Conservation (phyloP, 495 filamentous ascomycete genomes). For the Staphylotrichum longicolle region DNA sequence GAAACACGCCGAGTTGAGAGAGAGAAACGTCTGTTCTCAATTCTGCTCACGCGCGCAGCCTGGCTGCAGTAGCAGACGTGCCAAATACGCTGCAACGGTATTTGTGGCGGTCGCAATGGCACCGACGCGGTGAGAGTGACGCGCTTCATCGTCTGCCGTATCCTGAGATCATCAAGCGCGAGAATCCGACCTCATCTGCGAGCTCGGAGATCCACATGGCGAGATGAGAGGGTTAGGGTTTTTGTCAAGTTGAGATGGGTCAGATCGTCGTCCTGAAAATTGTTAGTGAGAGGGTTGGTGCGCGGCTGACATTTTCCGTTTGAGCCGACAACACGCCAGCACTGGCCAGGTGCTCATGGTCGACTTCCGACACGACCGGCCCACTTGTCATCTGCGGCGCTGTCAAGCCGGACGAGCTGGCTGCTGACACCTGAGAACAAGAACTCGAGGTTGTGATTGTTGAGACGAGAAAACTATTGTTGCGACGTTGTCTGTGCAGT, state of each 20-base stretch:
- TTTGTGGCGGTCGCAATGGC: slow-evolving; percentile 11
- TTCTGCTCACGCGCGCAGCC: slow-evolving; percentile 14
- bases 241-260: too few relatives aligned
- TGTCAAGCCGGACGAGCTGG: too few relatives aligned
- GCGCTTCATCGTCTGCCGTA: slow-evolving; percentile 16
- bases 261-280: background rate
- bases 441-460: too few relatives aligned
- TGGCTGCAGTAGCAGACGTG: slow-evolving; percentile 3
- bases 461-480: too few relatives aligned
- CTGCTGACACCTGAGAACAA: too few relatives aligned
- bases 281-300: background rate
- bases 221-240: slow-evolving; percentile 13
- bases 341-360: background rate
- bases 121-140: background rate
- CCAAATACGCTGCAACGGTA: background rate
- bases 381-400: background rate
- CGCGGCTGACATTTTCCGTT: slow-evolving; percentile 19
- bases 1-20: slow-evolving; percentile 14
- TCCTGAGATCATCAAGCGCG: slow-evolving; percentile 4
- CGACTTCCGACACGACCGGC: background rate
- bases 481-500: too few relatives aligned
- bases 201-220: background rate
- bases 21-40: slow-evolving; percentile 18
- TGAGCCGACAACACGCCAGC: background rate
- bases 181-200: slow-evolving; percentile 1